These are phyloP conservation scores for Elymus sibiricus DNA, from an alignment of 176 grass and related monocot species.

Conservation along the genomic window DNA sequence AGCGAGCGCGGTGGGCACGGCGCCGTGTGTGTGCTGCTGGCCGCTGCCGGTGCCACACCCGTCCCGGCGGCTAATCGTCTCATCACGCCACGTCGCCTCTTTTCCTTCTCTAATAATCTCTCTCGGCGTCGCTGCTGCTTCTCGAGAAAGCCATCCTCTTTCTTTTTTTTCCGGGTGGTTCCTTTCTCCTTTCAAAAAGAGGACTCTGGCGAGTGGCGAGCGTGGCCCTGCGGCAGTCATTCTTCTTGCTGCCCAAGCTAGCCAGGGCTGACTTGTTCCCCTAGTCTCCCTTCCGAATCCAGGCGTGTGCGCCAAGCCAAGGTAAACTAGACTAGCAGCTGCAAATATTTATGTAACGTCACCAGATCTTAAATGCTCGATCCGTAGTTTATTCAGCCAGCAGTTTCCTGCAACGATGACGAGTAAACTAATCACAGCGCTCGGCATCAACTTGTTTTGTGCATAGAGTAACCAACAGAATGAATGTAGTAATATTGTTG, in stretches of 20 bases:
- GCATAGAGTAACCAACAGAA: neutral
- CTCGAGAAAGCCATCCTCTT: neutral
- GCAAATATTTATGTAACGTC: neutral
- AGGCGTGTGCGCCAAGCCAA: neutral
- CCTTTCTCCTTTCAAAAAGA: neutral
- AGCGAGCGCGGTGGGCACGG: neutral
- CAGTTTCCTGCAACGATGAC: too few species aligned
- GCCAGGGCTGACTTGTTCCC: neutral
- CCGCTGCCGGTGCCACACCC: neutral
- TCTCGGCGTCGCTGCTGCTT: neutral
- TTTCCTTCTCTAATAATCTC: neutral
- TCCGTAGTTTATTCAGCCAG: too few species aligned
- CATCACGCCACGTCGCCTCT: neutral
- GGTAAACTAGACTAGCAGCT: neutral
- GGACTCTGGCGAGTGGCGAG: neutral
- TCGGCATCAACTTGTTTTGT: too few species aligned
- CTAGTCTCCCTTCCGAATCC: neutral
- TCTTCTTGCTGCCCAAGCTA: constrained; percentile 14
- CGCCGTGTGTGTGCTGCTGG: neutral
- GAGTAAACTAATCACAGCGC: too few species aligned
- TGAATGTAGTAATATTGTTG: neutral
- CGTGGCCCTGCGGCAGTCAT: neutral
- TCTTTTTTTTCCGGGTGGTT: neutral
- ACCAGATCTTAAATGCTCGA: too few species aligned
- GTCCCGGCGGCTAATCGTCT: neutral